Evolutionary conservation across 805 yeast genomes (phyloP).

Genomic region (Yarrowia sp.): DNA sequence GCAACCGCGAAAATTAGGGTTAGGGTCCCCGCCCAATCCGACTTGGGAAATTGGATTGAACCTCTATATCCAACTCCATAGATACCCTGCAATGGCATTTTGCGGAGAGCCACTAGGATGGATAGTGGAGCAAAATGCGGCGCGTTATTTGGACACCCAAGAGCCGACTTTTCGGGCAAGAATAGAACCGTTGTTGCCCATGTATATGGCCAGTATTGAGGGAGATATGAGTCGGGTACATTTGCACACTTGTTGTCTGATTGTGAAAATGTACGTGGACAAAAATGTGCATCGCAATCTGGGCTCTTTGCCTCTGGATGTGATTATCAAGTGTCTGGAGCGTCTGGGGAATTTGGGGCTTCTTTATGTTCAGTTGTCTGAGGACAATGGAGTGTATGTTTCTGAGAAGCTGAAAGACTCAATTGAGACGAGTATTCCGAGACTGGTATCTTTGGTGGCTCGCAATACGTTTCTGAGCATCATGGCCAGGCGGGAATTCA

Average conservation of each 20-base stretch:
- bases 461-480: neutral
- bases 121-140: slow-evolving; percentile 4
- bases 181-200: neutral
- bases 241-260: slow-evolving; percentile 1
- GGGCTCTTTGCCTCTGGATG: neutral
- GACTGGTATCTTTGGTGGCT: neutral
- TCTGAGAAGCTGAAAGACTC: neutral
- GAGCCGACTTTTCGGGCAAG: neutral
- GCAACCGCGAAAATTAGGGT: neutral
- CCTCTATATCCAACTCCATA: neutral
- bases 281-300: neutral
- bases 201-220: neutral
- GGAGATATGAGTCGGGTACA: neutral
- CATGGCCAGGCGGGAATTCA: neutral
- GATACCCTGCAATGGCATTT: neutral
- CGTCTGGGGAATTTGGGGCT: neutral
- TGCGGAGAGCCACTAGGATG: neutral
- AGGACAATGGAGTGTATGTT: neutral
- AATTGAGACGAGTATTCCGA: neutral
- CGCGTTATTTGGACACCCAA: neutral
- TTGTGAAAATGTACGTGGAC: neutral
- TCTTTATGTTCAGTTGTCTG: neutral
- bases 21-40: neutral
- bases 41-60: too few species aligned
- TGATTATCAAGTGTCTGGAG: neutral